Evolutionary conservation across 345 rosid species (phyloP).

Genomic region (Salix udensis): DNA sequence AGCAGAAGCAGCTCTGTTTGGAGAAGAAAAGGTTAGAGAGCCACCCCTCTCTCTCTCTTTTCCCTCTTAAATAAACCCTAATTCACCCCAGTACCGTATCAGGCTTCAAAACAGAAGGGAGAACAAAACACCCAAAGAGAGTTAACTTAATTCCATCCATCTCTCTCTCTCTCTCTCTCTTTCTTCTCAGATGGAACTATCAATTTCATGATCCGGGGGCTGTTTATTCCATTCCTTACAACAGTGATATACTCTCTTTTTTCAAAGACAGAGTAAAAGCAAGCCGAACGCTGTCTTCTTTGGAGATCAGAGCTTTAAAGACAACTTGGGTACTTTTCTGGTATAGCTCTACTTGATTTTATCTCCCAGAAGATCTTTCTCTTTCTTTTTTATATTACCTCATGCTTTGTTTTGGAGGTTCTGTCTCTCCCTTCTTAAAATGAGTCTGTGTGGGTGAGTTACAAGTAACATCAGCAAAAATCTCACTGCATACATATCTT

Average conservation of each 20-base stretch:
- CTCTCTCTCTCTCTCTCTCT: neutral
- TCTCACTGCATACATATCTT: conserved; percentile 7
- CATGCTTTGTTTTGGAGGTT: conserved; percentile 19
- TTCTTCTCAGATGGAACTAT: conserved; percentile 18
- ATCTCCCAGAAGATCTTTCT: conserved; percentile 25
- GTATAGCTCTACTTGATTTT: conserved; percentile 13
- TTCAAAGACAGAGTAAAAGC: conserved; percentile 16
- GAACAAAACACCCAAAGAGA: neutral
- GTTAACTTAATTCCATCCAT: neutral
- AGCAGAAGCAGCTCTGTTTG: conserved; percentile 21
- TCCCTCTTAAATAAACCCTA: conserved; percentile 24
- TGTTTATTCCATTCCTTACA: conserved; percentile 22
- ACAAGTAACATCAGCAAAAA: neutral
- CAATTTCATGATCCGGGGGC: conserved; percentile 24
- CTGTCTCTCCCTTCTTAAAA: conserved; percentile 16
- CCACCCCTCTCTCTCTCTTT: neutral
- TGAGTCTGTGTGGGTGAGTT: conserved; percentile 8
- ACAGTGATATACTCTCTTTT: conserved; percentile 19
- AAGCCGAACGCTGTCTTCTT: conserved; percentile 22
- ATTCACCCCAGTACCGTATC: neutral
- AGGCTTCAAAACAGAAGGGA: conserved; percentile 10
- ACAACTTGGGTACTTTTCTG: conserved; percentile 35
- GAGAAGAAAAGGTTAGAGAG: conserved; percentile 7
- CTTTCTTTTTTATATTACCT: conserved; percentile 6
- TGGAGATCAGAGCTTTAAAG: conserved; percentile 38